Evolutionary conservation across 495 filamentous ascomycete species (phyloP).

Genomic region (Cudoniella acicularis): DNA sequence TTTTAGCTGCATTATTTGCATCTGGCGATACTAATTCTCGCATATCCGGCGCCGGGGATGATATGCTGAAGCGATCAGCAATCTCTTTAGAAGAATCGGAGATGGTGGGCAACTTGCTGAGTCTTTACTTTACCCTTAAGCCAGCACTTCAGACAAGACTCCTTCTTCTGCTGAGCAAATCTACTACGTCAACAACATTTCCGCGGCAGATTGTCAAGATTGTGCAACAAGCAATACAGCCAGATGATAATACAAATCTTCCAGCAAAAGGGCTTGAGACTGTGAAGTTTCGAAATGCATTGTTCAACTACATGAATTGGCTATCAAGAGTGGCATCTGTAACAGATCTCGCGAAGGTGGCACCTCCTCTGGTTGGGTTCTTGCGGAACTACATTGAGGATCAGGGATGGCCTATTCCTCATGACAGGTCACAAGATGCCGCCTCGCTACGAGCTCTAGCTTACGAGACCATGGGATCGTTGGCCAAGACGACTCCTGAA

Average conservation of each 20-base stretch:
- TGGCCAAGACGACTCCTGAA: slow-evolving; percentile 55
- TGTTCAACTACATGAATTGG: slow-evolving; percentile 90
- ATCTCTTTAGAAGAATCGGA: slow-evolving; percentile 67
- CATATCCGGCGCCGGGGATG: slow-evolving; percentile 76
- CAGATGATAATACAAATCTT: slow-evolving; percentile 41
- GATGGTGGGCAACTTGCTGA: slow-evolving; percentile 61
- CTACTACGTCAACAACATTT: slow-evolving; percentile 60
- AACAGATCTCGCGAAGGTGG: slow-evolving; percentile 57
- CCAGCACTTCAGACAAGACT: slow-evolving; percentile 72
- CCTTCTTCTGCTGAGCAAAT: slow-evolving; percentile 71
- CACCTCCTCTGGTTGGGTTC: slow-evolving; percentile 64
- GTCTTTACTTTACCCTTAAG: slow-evolving; percentile 66
- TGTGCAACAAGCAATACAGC: slow-evolving; percentile 60
- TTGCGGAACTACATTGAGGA: slow-evolving; percentile 70
- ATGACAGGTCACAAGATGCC: slow-evolving; percentile 53
- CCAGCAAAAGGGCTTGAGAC: slow-evolving; percentile 59
- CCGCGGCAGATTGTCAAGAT: slow-evolving; percentile 60
- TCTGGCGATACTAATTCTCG: slow-evolving; percentile 77
- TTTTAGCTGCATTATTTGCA: slow-evolving; percentile 79
- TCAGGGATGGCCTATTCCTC: slow-evolving; percentile 77
- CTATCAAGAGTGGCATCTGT: slow-evolving; percentile 69
- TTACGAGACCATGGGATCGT: slow-evolving; percentile 81
- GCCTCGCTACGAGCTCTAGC: slow-evolving; percentile 65
- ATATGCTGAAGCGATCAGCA: slow-evolving; percentile 72
- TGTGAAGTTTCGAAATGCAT: slow-evolving; percentile 69